Evolutionary conservation across 1,139 yeast species (phyloP).

Genomic region (Yamadazyma triangularis): DNA sequence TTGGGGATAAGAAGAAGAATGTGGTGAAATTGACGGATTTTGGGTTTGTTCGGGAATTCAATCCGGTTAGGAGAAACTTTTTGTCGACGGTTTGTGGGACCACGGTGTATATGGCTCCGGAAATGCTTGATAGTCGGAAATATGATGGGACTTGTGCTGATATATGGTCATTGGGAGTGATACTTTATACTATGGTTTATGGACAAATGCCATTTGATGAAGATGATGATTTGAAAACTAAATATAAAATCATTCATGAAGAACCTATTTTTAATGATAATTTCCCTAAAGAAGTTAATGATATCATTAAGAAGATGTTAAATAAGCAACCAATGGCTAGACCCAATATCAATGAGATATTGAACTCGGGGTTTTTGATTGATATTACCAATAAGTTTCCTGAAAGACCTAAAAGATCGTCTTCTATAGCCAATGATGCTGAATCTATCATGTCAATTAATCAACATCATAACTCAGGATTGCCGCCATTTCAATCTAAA

Average conservation of each 20-base stretch:
- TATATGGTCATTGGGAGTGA: conserved; percentile 90
- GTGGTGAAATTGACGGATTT: conserved; percentile 79
- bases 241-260: conserved; percentile 54
- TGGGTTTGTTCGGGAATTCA: conserved; percentile 84
- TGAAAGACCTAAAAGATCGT: conserved; percentile 8
- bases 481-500: conserved; percentile 50
- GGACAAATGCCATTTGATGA: conserved; percentile 93
- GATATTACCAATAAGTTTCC: conserved; percentile 26
- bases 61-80: conserved; percentile 46
- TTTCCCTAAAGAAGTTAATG: conserved; percentile 45
- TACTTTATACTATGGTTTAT: conserved; percentile 80
- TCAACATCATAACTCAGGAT: conserved; percentile 37
- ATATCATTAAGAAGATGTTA: conserved; percentile 51
- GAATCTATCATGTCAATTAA: conserved; percentile 38
- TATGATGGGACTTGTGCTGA: conserved; percentile 84
- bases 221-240: conserved; percentile 66
- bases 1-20: conserved; percentile 59
- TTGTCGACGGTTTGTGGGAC: conserved; percentile 92
- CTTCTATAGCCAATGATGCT: conserved; percentile 18
- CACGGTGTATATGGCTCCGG: conserved; percentile 96
- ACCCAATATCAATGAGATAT: conserved; percentile 56
- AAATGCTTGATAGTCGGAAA: conserved; percentile 59
- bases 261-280: conserved; percentile 55
- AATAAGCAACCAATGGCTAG: conserved; percentile 63
- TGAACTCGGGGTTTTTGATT: conserved; percentile 59